Evolutionary conservation across 441 rosid species (phyloP), one percentile per base, ranked within the genome.

Genomic region (Kokia cookei): DNA sequence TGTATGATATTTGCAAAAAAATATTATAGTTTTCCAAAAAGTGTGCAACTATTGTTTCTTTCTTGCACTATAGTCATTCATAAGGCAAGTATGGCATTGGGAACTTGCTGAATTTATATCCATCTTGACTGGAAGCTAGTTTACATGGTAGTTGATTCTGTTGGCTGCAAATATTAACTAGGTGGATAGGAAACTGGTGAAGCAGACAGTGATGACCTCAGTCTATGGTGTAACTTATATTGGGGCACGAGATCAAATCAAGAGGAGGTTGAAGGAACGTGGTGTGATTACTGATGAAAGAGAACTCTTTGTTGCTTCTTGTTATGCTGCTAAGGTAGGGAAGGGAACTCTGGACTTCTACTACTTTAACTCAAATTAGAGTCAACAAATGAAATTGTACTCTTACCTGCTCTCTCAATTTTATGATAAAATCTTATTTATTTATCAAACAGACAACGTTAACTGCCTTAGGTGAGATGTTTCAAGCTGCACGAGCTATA

Each of bases 121-220:
- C 48, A 51, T 69, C 72, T 69, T 69, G 50, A 54, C 32, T 35
- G 48, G 15, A n/a, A 8, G 72, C 60, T 32, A 51, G 24, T 54
- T 51, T 32, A 35, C 7, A 15, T 50, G 73, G 75, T 69, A 65
- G 55, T 60, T 74, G 62, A 63, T 54, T 54, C 71, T 80, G 53
- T 80, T 84, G 78, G 69, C 57, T 75, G 75, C 80, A 72, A 47
- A 68, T 61, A 73, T 80, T 60, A 65, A 82, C 24, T 78, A 96
- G 99, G 99, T 96, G 80, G 97, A 96, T 77, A 87, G 99, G 79
- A 96, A 94, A 82, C 85, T 96, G 82, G 99, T 96, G 82, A 96
- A 94, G 87, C 99, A 96, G 89, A 96, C 99, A 73, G 98, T 96
- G 79, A 94, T 96, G 99, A 94, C 98, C 72, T 89, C 97, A 67